Percentiles rank a stretch among this genome's conserved stretches.
Evolutionary conservation across 2,329 filamentous ascomycete species (phyloP).

Genomic region (Arthrobotrys pseudoclavata): DNA sequence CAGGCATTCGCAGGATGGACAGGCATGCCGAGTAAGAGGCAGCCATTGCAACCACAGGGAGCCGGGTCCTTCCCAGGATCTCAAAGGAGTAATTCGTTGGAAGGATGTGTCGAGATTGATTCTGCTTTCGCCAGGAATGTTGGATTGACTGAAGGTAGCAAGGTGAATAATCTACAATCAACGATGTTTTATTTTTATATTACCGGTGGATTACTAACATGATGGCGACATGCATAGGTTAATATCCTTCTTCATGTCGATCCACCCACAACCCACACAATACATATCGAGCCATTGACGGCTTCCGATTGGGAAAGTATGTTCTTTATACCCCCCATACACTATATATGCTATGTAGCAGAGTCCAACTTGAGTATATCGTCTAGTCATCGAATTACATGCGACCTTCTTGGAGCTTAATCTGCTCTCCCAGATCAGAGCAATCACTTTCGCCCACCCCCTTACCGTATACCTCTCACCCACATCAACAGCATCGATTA

Average conservation of each 20-base stretch:
- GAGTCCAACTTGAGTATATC: not conserved
- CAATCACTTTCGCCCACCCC: constrained; percentile 79
- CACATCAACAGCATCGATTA: constrained; percentile 93
- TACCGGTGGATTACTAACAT: constrained; percentile 31
- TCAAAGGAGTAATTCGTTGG: constrained; percentile 56
- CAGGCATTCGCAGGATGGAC: constrained; percentile 91
- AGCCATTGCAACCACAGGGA: constrained; percentile 69
- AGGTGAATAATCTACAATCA: constrained; percentile 58
- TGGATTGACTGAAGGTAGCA: constrained; percentile 63
- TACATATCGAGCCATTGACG: constrained; percentile 96
- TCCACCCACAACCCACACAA: constrained; percentile 89
- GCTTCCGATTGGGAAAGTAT: constrained; percentile 94
- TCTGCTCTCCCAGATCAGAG: constrained; percentile 90
- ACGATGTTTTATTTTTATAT: constrained; percentile 23
- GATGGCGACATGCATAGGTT: constrained; percentile 67
- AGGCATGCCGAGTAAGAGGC: constrained; percentile 94
- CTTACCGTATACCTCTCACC: constrained; percentile 93
- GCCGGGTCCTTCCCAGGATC: constrained; percentile 58
- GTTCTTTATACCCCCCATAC: constrained; percentile 61
- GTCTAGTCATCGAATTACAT: constrained; percentile 87
- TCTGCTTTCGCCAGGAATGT: constrained; percentile 63
- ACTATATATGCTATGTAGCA: not conserved
- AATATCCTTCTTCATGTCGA: constrained; percentile 82
- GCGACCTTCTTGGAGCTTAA: constrained; percentile 96
- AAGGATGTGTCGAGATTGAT: constrained; percentile 64